Percentiles rank a stretch among this genome's conserved stretches.
Conservation (phyloP, 2,329 filamentous ascomycete species). For the Scedosporium apiospermum region DNA sequence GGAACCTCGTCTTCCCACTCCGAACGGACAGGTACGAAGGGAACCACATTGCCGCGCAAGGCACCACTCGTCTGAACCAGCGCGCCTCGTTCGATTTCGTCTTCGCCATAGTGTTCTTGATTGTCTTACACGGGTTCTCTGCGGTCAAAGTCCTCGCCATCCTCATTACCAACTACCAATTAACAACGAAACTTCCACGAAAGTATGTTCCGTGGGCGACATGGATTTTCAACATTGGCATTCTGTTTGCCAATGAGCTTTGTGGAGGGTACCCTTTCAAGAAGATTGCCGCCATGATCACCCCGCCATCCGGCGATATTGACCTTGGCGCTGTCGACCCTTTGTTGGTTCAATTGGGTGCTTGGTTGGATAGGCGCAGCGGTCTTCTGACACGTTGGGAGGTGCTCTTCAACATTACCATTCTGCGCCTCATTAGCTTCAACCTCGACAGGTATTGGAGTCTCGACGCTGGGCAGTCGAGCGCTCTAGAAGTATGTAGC, state of each 20-base stretch:
- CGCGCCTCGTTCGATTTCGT: constrained; percentile 72
- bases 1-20: constrained; percentile 46
- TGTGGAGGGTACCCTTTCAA: constrained; percentile 66
- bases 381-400: constrained; percentile 90
- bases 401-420: constrained; percentile 93
- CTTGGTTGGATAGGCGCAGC: constrained; percentile 66
- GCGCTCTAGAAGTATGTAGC: constrained; percentile 67
- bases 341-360: constrained; percentile 49
- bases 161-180: constrained; percentile 68
- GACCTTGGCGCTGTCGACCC: constrained; percentile 27
- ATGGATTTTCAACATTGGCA: constrained; percentile 82
- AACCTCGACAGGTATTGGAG: constrained; percentile 98
- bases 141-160: constrained; percentile 74
- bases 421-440: constrained; percentile 88
- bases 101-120: constrained; percentile 73
- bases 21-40: constrained; percentile 11
- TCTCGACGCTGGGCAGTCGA: constrained; percentile 51
- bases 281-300: constrained; percentile 46
- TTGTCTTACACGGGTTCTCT: constrained; percentile 76
- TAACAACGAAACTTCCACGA: constrained; percentile 64
- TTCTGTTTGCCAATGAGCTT: constrained; percentile 85
- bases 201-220: constrained; percentile 64
- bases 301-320: constrained; percentile 18
- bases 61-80: constrained; percentile 52
- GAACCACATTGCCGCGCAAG: constrained; percentile 23